Evolutionary conservation across 2,329 filamentous ascomycete species (phyloP).

Genomic region (Aspergillus neoniger): DNA sequence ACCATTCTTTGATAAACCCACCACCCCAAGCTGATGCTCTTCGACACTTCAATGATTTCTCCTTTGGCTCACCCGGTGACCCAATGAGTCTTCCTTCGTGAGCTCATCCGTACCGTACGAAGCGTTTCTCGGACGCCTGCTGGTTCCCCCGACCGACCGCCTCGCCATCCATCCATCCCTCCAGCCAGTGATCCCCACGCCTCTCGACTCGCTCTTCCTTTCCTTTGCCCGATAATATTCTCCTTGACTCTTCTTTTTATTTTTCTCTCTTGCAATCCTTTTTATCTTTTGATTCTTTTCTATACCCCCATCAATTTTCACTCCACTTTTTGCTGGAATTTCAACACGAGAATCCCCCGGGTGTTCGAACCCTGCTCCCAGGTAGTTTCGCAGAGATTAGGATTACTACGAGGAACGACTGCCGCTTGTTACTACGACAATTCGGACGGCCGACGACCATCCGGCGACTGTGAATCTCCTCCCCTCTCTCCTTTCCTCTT

Average conservation of each 20-base stretch:
- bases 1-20: neutral
- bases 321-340: conserved; percentile 9
- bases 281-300: neutral
- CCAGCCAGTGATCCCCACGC: conserved; percentile 14
- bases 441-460: conserved; percentile 21
- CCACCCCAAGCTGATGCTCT: neutral
- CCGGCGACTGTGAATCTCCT: conserved; percentile 19
- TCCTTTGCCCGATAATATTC: conserved; percentile 1
- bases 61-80: neutral
- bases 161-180: conserved; percentile 27
- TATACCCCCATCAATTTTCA: conserved; percentile 3
- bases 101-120: neutral
- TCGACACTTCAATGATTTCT: neutral
- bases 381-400: neutral
- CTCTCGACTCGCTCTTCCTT: conserved; percentile 11
- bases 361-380: conserved; percentile 17
- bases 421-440: conserved; percentile 7
- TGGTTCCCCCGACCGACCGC: conserved; percentile 26
- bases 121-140: neutral
- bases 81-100: conserved; percentile 1
- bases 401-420: neutral
- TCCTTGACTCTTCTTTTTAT: neutral
- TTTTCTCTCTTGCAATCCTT: neutral
- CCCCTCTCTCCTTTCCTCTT: conserved; percentile 3
- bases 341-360: conserved; percentile 21